Percentiles rank a stretch among this genome's conserved stretches.
phyloP scores from a whole-genome alignment of 805 yeast species.

The Candida ascalaphidarum region DNA sequence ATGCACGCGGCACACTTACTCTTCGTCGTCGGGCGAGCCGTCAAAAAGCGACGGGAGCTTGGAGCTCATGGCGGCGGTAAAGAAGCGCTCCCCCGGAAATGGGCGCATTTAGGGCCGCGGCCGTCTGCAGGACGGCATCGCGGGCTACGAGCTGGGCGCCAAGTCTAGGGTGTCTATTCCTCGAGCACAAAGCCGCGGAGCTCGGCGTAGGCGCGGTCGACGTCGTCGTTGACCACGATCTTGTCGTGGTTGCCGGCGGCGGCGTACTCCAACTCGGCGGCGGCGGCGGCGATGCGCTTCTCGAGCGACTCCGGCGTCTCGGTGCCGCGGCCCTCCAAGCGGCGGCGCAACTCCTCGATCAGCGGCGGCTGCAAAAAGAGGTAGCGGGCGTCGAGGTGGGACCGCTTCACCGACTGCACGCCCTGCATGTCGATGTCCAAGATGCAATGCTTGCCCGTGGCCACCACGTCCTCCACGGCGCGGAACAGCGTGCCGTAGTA shows the following conservation, averaged over 20 bases:
- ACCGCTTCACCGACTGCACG: slow-evolving; percentile 80
- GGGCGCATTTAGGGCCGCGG: too few species aligned
- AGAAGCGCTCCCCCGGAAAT: too few species aligned
- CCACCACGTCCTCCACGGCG: slow-evolving; percentile 69
- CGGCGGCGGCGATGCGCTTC: slow-evolving; percentile 82
- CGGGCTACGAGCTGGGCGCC: too few species aligned
- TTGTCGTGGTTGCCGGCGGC: slow-evolving; percentile 88
- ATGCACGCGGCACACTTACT: slow-evolving; percentile 27
- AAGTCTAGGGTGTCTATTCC: slow-evolving; percentile 7
- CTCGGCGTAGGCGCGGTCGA: slow-evolving; percentile 80
- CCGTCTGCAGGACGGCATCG: too few species aligned
- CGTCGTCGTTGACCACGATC: slow-evolving; percentile 82
- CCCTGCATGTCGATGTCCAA: slow-evolving; percentile 99
- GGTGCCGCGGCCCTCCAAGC: slow-evolving; percentile 88
- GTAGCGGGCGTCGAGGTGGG: slow-evolving; percentile 76
- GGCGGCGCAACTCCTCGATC: slow-evolving; percentile 60
- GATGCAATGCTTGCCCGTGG: slow-evolving; percentile 68
- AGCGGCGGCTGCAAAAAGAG: slow-evolving; percentile 92
- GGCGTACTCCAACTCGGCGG: slow-evolving; percentile 83
- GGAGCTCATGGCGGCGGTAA: too few species aligned
- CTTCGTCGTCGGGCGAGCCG: slow-evolving; percentile 25
- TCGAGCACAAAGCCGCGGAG: slow-evolving; percentile 68
- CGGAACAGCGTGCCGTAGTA: slow-evolving; percentile 91
- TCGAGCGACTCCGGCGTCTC: slow-evolving; percentile 80
- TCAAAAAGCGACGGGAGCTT: slow-evolving; percentile 44